A percentile compares a stretch with the other conserved stretches of the same genome.
Conservation (phyloP, 2,329 filamentous ascomycete genomes). For the Orbilia brochopaga region DNA sequence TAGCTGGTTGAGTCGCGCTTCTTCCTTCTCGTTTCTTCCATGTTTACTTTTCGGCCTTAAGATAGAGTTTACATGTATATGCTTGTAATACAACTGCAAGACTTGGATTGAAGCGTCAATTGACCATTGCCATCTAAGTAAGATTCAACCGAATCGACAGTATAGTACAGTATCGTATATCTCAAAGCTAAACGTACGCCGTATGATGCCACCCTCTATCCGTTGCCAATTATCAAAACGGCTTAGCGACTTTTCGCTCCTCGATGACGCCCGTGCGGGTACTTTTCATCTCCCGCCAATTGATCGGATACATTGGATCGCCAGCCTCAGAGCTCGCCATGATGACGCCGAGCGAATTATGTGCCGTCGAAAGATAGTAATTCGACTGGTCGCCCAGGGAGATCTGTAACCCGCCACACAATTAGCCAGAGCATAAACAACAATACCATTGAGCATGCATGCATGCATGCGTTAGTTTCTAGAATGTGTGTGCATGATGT, state of each 20-base stretch:
- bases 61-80: not conserved
- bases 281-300: constrained; percentile 94
- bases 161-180: no score
- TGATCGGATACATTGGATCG: constrained; percentile 89
- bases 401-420: constrained; percentile 63
- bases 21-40: not conserved
- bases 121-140: not conserved
- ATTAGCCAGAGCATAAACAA: not conserved
- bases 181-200: no score
- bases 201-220: no score
- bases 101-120: not conserved
- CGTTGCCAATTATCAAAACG: no score
- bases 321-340: constrained; percentile 79
- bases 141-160: not conserved
- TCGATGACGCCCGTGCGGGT: constrained; percentile 77
- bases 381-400: constrained; percentile 91
- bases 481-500: no score
- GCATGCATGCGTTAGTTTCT: no score
- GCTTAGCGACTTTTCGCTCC: constrained; percentile 89
- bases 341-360: constrained; percentile 90
- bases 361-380: constrained; percentile 92
- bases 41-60: not conserved
- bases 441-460: no score
- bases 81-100: constrained; percentile 8
- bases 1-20: not conserved